Percentiles rank a stretch among this genome's conserved stretches.
phyloP scores from a whole-genome alignment of 1,284 basidiomycete species.

The Ceratobasidium sp. region DNA sequence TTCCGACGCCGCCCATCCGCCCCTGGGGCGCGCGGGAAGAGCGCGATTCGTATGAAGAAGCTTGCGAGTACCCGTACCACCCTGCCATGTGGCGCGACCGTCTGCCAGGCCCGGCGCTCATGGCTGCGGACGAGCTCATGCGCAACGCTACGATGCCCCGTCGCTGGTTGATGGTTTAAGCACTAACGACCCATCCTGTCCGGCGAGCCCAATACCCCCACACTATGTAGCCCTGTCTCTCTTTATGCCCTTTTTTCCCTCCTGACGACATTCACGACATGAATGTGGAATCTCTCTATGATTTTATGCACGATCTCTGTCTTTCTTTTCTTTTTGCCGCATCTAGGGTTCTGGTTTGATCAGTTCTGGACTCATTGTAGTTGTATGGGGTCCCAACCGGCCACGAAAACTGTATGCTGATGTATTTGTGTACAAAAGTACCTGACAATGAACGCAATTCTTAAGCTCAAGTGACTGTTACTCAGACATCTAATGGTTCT shows the following conservation, averaged over 20 bases:
- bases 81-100: slow-evolving; percentile 44
- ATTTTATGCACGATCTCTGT: slow-evolving; percentile 22
- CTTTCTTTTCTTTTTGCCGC: slow-evolving; percentile 14
- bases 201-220: slow-evolving; percentile 12
- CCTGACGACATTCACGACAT: slow-evolving; percentile 32
- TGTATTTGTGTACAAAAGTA: slow-evolving; percentile 36
- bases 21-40: slow-evolving; percentile 45
- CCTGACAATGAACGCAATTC: slow-evolving; percentile 34
- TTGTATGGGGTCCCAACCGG: slow-evolving; percentile 37
- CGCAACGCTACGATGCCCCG: slow-evolving; percentile 44
- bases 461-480: background rate
- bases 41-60: slow-evolving; percentile 47
- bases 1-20: slow-evolving; percentile 32
- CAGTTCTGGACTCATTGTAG: slow-evolving; percentile 40
- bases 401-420: slow-evolving; percentile 31
- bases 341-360: slow-evolving; percentile 21
- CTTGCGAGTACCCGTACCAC: slow-evolving; percentile 48
- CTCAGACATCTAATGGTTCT: background rate
- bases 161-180: slow-evolving; percentile 43
- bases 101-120: slow-evolving; percentile 46
- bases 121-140: slow-evolving; percentile 47
- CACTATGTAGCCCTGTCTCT: slow-evolving; percentile 19
- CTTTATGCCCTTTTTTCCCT: slow-evolving; percentile 15
- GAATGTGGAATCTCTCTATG: slow-evolving; percentile 21
- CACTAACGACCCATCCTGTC: background rate